Percentiles rank a stretch among this genome's conserved stretches.
These are phyloP conservation scores for Nidula microcarpa DNA, from an alignment of 768 basidiomycete genomes.

Conservation along the genomic window DNA sequence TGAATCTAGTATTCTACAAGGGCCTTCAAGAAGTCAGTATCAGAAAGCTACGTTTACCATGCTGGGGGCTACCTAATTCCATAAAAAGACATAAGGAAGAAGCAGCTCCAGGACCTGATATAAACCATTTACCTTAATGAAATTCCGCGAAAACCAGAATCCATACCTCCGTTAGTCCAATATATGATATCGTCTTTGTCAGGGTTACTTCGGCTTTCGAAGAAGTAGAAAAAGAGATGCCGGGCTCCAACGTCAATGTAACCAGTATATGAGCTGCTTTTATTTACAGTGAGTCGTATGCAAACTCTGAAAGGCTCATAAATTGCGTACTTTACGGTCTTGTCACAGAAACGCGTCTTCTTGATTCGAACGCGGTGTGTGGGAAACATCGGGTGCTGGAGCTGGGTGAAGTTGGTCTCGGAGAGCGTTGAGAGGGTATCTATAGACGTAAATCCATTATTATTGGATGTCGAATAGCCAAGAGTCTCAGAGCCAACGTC, in stretches of 20 bases:
- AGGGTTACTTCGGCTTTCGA: neutral
- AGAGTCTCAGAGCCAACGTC: too few relatives aligned
- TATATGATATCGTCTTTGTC: neutral
- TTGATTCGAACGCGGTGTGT: conserved; percentile 37
- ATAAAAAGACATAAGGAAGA: conserved; percentile 63
- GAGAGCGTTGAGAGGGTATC: conserved; percentile 5
- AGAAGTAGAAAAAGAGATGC: conserved; percentile 51
- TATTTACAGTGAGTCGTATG: neutral
- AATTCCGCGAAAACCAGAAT: neutral
- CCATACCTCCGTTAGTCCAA: neutral
- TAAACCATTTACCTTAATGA: neutral
- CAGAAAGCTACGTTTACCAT: neutral
- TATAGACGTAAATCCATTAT: neutral
- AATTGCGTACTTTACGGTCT: conserved; percentile 30
- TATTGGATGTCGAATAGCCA: too few relatives aligned
- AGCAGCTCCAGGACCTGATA: conserved; percentile 37
- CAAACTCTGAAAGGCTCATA: neutral
- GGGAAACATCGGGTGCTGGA: conserved; percentile 43
- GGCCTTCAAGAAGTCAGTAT: conserved; percentile 37
- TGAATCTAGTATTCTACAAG: conserved; percentile 57
- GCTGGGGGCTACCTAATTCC: conserved; percentile 50
- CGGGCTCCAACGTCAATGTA: conserved; percentile 46
- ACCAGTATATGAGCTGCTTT: conserved; percentile 34
- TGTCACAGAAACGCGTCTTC: conserved; percentile 34
- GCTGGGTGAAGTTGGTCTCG: conserved; percentile 26